These are phyloP conservation scores for Plasmodium billcollinsi DNA, from an alignment of 169 alveolate genomes.

Conservation along the genomic window DNA sequence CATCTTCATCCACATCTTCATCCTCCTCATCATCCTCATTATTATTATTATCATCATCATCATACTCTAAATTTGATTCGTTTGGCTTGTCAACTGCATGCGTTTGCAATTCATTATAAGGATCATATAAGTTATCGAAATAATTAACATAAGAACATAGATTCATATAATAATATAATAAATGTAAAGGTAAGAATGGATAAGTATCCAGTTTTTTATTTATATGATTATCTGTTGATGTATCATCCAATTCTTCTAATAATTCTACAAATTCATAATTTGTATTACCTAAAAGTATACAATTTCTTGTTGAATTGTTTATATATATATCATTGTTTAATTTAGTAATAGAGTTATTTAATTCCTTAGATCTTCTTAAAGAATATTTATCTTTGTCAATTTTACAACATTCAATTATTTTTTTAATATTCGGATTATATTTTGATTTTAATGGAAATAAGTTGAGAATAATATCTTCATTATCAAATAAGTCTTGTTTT, in stretches of 20 bases:
- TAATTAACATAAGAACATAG: constrained; percentile 18
- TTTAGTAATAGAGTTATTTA: constrained; percentile 65
- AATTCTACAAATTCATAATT: constrained; percentile 62
- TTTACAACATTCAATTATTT: constrained; percentile 52
- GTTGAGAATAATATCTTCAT: constrained; percentile 14
- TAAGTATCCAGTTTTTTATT: constrained; percentile 4
- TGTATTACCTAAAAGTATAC: constrained; percentile 48
- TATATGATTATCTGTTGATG: neutral
- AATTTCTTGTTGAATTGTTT: constrained; percentile 58
- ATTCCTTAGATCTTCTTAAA: constrained; percentile 64
- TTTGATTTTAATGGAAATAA: constrained; percentile 53
- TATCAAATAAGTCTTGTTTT: neutral
- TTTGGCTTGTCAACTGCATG: neutral
- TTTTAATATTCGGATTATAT: constrained; percentile 45
- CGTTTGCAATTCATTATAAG: neutral
- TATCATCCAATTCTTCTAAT: constrained; percentile 74
- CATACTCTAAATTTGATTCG: neutral
- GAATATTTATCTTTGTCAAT: constrained; percentile 65
- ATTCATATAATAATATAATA: constrained; percentile 75
- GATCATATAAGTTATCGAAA: constrained; percentile 26
- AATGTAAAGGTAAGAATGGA: constrained; percentile 39
- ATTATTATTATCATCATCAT: neutral
- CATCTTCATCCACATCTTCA: neutral
- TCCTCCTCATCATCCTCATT: neutral
- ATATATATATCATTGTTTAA: constrained; percentile 75